Evolutionary conservation across 2,329 filamentous ascomycete genomes (phyloP).

Genomic region (Diaporthe humulicola): DNA sequence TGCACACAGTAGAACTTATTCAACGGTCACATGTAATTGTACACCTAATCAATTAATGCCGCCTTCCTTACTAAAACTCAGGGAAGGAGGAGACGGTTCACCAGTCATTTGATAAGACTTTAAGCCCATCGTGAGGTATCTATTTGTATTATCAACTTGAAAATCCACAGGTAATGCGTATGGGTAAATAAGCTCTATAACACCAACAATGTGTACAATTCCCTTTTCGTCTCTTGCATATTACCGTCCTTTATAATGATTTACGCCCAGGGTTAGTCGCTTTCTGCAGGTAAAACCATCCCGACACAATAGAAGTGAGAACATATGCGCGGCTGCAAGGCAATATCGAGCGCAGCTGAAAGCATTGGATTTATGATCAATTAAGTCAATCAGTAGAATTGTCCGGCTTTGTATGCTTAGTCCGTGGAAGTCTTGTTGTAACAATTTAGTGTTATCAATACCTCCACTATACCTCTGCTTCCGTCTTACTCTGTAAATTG

Average conservation of each 20-base stretch:
- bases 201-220: too few species aligned
- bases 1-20: background rate
- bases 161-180: background rate
- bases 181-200: background rate
- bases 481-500: too few species aligned
- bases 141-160: background rate
- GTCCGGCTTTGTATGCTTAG: background rate
- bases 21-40: background rate
- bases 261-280: background rate
- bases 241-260: background rate
- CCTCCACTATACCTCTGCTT: too few species aligned
- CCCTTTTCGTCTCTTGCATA: background rate
- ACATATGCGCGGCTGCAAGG: background rate
- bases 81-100: background rate
- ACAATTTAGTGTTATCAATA: too few species aligned
- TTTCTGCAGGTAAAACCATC: background rate
- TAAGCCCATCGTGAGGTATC: background rate
- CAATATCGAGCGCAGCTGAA: background rate
- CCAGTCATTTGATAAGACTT: background rate
- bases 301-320: background rate
- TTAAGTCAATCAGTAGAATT: background rate
- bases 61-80: background rate
- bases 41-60: conserved; percentile 18
- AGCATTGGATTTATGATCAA: background rate
- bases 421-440: too few species aligned